phyloP scores from a whole-genome alignment of 2,329 filamentous ascomycete genomes.

The Coniochaeta hoffmannii region DNA sequence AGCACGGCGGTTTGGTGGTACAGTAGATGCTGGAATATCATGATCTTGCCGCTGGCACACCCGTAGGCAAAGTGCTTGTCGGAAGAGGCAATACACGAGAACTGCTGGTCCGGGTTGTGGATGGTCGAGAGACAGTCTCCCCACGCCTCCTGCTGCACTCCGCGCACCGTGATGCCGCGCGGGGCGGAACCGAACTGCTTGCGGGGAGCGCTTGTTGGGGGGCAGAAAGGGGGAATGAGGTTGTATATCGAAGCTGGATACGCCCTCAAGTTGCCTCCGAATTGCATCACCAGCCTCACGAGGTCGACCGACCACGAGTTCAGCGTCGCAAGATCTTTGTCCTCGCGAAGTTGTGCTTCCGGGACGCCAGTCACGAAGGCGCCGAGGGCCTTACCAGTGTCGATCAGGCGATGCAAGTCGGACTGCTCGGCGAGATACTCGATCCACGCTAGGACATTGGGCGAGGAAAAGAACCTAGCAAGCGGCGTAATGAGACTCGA shows the following conservation, averaged over 20 bases:
- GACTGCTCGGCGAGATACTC: conserved; percentile 10
- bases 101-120: conserved; percentile 9
- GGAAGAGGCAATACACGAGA: too few species aligned
- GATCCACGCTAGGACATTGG: conserved; percentile 14
- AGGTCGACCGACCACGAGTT: conserved; percentile 15
- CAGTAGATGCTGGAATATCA: conserved; percentile 15
- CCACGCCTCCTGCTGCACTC: conserved; percentile 10
- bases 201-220: conserved; percentile 12
- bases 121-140: conserved; percentile 17
- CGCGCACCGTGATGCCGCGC: conserved; percentile 12
- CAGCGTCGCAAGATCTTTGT: conserved; percentile 6
- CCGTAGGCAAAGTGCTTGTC: conserved; percentile 10
- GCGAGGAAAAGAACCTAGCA: conserved; percentile 12
- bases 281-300: conserved; percentile 14
- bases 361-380: conserved; percentile 4
- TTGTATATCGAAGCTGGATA: conserved; percentile 14
- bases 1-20: conserved; percentile 9
- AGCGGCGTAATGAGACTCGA: conserved; percentile 10
- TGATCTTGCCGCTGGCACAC: conserved; percentile 6
- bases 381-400: conserved; percentile 15
- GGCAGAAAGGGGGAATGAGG: conserved; percentile 18
- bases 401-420: conserved; percentile 13
- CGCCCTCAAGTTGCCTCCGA: conserved; percentile 8
- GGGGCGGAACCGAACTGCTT: conserved; percentile 11
- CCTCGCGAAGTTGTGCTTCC: too few species aligned